Evolutionary conservation across 805 yeast genomes (phyloP).

Genomic region (Candida corydali): DNA sequence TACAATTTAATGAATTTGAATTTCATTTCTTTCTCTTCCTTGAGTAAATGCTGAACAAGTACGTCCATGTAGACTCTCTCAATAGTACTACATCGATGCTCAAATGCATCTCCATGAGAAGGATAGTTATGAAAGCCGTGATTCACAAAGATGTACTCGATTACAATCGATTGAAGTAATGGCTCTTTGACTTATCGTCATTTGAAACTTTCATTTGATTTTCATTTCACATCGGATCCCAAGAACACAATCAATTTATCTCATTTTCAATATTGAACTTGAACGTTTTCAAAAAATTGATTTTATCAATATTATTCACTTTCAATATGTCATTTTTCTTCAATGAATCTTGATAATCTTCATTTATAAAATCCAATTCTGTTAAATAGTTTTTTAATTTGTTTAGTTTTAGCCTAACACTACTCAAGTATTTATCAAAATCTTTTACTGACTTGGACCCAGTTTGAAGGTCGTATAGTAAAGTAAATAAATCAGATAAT

Average conservation of each 20-base stretch:
- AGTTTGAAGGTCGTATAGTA: conserved; percentile 29
- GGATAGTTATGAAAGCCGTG: no score
- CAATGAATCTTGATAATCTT: conserved; percentile 23
- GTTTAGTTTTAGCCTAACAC: conserved; percentile 31
- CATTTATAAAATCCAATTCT: conserved; percentile 36
- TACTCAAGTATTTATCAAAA: conserved; percentile 39
- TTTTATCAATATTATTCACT: conserved; percentile 21
- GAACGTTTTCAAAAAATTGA: conserved; percentile 18
- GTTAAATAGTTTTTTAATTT: conserved; percentile 26
- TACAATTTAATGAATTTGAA: no score
- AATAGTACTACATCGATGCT: no score
- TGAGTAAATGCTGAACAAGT: no score
- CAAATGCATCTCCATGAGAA: no score
- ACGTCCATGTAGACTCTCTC: no score
- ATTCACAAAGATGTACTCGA: no score
- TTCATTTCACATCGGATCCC: background rate
- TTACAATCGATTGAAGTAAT: no score
- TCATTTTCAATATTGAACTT: conserved; percentile 10
- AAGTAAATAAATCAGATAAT: conserved; percentile 33
- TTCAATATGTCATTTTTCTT: conserved; percentile 21
- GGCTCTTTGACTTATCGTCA: no score
- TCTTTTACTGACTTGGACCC: conserved; percentile 35
- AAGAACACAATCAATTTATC: background rate
- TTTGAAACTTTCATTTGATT: no score
- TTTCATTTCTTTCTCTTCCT: no score